Percentiles rank a stretch among this genome's conserved stretches.
phyloP scores from a whole-genome alignment of 805 yeast species.

The Zygosaccharomyces lentus region DNA sequence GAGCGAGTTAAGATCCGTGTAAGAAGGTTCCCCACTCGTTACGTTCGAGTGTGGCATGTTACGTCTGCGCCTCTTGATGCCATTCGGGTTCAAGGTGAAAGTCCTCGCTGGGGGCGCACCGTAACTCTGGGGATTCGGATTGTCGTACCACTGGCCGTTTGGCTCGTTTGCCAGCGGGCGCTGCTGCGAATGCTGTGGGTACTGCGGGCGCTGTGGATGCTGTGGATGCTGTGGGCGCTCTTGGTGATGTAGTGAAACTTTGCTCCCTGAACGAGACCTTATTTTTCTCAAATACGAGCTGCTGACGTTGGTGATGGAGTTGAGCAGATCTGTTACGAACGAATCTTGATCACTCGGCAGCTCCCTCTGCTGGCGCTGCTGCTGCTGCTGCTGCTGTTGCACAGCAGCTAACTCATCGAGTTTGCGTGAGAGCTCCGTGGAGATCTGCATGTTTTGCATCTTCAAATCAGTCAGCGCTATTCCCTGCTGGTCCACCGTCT shows the following conservation, averaged over 20 bases:
- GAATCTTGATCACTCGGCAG: slow-evolving; percentile 15
- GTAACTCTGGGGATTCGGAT: slow-evolving; percentile 4
- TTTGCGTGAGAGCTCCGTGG: slow-evolving; percentile 5
- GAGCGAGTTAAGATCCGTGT: slow-evolving; percentile 14
- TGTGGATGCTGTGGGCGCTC: neutral
- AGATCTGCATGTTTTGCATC: slow-evolving; percentile 8
- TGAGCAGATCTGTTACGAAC: slow-evolving; percentile 27
- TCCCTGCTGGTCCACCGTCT: slow-evolving; percentile 24
- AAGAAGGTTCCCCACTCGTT: slow-evolving; percentile 15
- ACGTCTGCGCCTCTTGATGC: slow-evolving; percentile 27
- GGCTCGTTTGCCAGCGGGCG: slow-evolving; percentile 6
- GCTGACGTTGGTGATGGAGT: slow-evolving; percentile 31
- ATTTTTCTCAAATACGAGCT: slow-evolving; percentile 26
- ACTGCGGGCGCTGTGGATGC: neutral
- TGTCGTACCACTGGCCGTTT: slow-evolving; percentile 4
- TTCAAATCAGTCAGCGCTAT: slow-evolving; percentile 15
- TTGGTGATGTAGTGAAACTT: neutral
- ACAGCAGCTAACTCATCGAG: slow-evolving; percentile 7
- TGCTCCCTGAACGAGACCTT: slow-evolving; percentile 2
- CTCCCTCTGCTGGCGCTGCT: neutral
- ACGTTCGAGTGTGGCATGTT: slow-evolving; percentile 8
- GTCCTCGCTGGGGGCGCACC: slow-evolving; percentile 10
- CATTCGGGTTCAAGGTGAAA: slow-evolving; percentile 33
- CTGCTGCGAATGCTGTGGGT: neutral
- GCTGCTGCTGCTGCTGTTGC: neutral